Percentiles rank a stretch among this genome's conserved stretches.
phyloP scores from a whole-genome alignment of 768 basidiomycete species.

The Russula sp. region DNA sequence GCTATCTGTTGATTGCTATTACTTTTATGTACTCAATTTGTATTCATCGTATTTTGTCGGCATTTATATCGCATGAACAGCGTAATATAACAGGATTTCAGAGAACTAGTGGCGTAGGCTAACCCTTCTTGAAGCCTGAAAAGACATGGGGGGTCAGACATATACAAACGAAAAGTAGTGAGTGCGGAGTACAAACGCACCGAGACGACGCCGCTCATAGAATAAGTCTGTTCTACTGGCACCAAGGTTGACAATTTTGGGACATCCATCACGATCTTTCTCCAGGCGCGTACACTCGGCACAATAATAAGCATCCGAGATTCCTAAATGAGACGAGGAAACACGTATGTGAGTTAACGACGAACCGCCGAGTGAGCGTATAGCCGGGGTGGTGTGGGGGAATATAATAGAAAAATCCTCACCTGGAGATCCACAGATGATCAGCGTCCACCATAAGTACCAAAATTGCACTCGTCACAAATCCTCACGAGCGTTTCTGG shows the following conservation, averaged over 20 bases:
- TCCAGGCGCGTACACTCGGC: constrained; percentile 96
- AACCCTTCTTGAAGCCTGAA: constrained; percentile 69
- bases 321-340: constrained; percentile 53
- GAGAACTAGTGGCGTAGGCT: constrained; percentile 20
- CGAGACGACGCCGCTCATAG: constrained; percentile 84
- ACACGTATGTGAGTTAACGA: not conserved
- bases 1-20: no score
- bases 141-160: constrained; percentile 6
- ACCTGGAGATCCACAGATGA: constrained; percentile 97
- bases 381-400: no score
- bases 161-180: constrained; percentile 1
- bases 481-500: constrained; percentile 97
- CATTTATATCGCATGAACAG: not conserved
- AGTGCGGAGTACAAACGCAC: constrained; percentile 41
- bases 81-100: constrained; percentile 12
- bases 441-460: constrained; percentile 97
- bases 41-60: not conserved
- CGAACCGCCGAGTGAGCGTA: not conserved
- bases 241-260: constrained; percentile 96
- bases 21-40: constrained; percentile 6
- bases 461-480: constrained; percentile 99
- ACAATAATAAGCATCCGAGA: constrained; percentile 98
- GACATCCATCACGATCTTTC: constrained; percentile 97
- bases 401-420: constrained; percentile 13
- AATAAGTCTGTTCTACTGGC: constrained; percentile 90